Base-by-base conservation (phyloP, 2,329 filamentous ascomycete genomes). In the Nothophoma quercina region DNA sequence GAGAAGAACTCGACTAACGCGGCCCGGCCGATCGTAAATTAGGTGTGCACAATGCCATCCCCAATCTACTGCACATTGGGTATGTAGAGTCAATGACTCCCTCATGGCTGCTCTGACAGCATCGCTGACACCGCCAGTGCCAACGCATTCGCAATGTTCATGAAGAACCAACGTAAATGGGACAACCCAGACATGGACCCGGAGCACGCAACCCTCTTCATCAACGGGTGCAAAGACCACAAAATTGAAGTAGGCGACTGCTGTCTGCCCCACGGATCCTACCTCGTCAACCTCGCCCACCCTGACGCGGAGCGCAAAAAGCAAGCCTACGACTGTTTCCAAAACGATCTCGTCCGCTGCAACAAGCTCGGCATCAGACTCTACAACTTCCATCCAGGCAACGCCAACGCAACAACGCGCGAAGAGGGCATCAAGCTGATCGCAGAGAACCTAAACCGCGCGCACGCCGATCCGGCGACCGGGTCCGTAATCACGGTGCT, bases 301-400 rank as follows among this genome's bases (percentile, higher is more conserved):
- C 82, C 86, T 4, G 93, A 98, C 67, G 73, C 84, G 21, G 83
- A 82, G 30, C 96, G 96, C 72, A 90, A 92, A 2, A 83, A 86
- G 43, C 92, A 98, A 77, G 93, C 93, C 1, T 97, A 96, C 70
- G 82, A 80, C 30, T 85, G 86, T 51, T 99, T 99, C 73, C 69
- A 96, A 13, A 93, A 99, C 65, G 95, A 99, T 72, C 81, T 99
- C 1, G 79, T 85, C 42, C 86, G 95, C 8, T 98, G 95, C 73
- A 90, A 96, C 68, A 81, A 83, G 36, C 84, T 99, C 0, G 91
- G 92, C 1, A 96, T 99, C 67, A 82, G 78, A 56, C 82, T 97
- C n/a, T 99, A 98, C 80, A 99, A 99, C 76, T 98, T 99, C 78
- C 95, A 99, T 71, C 95, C 95, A 0, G 95, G 95, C 16, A 93